Conservation (phyloP, 495 filamentous ascomycete species). For the Hamigera avellanea region DNA sequence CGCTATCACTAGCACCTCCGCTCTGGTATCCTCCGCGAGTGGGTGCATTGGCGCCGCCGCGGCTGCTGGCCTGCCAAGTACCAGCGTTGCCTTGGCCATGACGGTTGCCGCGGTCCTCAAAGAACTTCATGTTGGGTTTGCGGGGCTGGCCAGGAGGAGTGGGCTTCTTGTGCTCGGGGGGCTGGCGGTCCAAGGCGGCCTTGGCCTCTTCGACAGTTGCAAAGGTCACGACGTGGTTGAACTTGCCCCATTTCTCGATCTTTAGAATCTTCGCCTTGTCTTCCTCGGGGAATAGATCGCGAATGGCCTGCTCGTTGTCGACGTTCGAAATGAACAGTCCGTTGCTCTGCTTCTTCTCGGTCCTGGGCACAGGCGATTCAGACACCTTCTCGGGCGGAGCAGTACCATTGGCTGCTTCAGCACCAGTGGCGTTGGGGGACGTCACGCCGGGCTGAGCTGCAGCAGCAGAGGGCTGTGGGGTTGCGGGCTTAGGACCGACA, state of each 20-base stretch:
- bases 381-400: slow-evolving; percentile 24
- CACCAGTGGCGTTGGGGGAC: slow-evolving; percentile 20
- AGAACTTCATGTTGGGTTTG: slow-evolving; percentile 71
- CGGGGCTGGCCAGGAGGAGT: slow-evolving; percentile 48
- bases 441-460: slow-evolving; percentile 23
- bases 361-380: slow-evolving; percentile 26
- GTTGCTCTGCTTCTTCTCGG: slow-evolving; percentile 48
- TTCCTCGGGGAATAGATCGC: slow-evolving; percentile 68
- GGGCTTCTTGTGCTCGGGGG: slow-evolving; percentile 60
- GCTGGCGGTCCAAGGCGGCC: slow-evolving; percentile 57
- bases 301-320: slow-evolving; percentile 63
- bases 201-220: slow-evolving; percentile 64
- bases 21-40: slow-evolving; percentile 62
- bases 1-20: slow-evolving; percentile 71
- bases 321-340: slow-evolving; percentile 79
- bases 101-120: slow-evolving; percentile 49
- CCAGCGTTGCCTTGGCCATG: slow-evolving; percentile 47
- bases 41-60: slow-evolving; percentile 41
- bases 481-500: slow-evolving; percentile 42
- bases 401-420: slow-evolving; percentile 25
- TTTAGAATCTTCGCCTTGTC: slow-evolving; percentile 66
- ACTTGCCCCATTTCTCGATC: slow-evolving; percentile 64
- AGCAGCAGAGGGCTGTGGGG: slow-evolving; percentile 36
- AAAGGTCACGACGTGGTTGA: slow-evolving; percentile 75
- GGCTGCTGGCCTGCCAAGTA: slow-evolving; percentile 58